Percentiles rank a stretch among this genome's conserved stretches.
These are phyloP conservation scores for Tieghemostelium lacteum DNA, from an alignment of 78 protist genomes.

Conservation along the genomic window DNA sequence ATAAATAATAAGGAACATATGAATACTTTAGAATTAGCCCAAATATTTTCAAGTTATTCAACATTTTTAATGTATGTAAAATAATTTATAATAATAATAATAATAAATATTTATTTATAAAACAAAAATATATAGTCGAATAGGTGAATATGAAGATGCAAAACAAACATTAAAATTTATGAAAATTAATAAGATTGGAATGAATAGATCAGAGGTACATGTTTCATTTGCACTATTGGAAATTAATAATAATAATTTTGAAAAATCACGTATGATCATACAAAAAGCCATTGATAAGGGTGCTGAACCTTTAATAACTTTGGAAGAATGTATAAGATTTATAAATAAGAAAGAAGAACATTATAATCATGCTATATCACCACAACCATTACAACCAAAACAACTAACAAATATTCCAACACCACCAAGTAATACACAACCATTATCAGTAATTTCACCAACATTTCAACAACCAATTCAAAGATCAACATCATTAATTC, in stretches of 20 bases:
- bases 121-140: neutral
- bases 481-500: no score
- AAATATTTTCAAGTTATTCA: neutral
- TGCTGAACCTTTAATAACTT: neutral
- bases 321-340: neutral
- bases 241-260: neutral
- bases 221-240: conserved; percentile 15
- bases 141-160: conserved; percentile 37
- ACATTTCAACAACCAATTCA: no score
- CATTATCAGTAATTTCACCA: no score
- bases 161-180: conserved; percentile 41
- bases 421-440: no score
- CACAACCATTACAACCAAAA: no score
- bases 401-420: no score
- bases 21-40: neutral
- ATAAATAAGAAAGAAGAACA: neutral
- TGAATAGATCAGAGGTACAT: neutral
- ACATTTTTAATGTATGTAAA: conserved; percentile 3
- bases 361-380: no score
- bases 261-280: conserved; percentile 16
- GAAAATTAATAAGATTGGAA: conserved; percentile 32
- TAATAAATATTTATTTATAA: neutral
- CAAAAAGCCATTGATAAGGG: conserved; percentile 28
- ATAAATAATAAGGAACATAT: neutral
- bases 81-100: neutral